phyloP scores from a whole-genome alignment of 1,284 basidiomycete species.

The Apiotrichum domesticum region DNA sequence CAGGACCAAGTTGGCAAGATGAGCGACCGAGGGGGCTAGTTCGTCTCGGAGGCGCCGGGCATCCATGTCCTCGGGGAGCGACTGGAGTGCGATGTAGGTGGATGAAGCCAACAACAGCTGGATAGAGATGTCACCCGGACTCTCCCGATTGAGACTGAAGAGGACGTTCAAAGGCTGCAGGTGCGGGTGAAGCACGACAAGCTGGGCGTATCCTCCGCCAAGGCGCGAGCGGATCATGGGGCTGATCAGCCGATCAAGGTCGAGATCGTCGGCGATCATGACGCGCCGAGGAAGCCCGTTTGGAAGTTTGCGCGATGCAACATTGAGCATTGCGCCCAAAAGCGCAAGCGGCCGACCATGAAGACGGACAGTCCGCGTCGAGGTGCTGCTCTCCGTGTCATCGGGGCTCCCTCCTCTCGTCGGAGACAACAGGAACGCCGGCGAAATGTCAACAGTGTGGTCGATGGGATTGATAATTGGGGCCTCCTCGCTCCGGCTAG shows the following conservation, averaged over 20 bases:
- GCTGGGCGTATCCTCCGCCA: slow-evolving; percentile 27
- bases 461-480: slow-evolving; percentile 15
- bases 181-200: slow-evolving; percentile 37
- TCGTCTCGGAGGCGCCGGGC: slow-evolving; percentile 13
- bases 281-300: slow-evolving; percentile 9
- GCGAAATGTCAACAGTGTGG: slow-evolving; percentile 26
- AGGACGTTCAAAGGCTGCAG: slow-evolving; percentile 28
- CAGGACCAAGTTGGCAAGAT: slow-evolving; percentile 21
- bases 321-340: slow-evolving; percentile 31
- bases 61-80: slow-evolving; percentile 19
- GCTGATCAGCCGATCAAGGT: slow-evolving; percentile 26
- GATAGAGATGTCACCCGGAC: slow-evolving; percentile 6
- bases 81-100: slow-evolving; percentile 28
- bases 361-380: slow-evolving; percentile 24
- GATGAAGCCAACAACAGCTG: slow-evolving; percentile 26
- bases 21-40: slow-evolving; percentile 11
- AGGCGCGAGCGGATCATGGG: slow-evolving; percentile 18
- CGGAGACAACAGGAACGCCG: slow-evolving; percentile 2
- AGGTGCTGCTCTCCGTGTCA: no score
- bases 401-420: no score
- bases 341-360: slow-evolving; percentile 37
- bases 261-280: slow-evolving; percentile 23
- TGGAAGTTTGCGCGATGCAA: slow-evolving; percentile 27
- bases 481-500: background rate
- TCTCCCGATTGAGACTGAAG: slow-evolving; percentile 15